Evolutionary conservation across 2,329 filamentous ascomycete species (phyloP).

Genomic region (Cladosporium sp.): DNA sequence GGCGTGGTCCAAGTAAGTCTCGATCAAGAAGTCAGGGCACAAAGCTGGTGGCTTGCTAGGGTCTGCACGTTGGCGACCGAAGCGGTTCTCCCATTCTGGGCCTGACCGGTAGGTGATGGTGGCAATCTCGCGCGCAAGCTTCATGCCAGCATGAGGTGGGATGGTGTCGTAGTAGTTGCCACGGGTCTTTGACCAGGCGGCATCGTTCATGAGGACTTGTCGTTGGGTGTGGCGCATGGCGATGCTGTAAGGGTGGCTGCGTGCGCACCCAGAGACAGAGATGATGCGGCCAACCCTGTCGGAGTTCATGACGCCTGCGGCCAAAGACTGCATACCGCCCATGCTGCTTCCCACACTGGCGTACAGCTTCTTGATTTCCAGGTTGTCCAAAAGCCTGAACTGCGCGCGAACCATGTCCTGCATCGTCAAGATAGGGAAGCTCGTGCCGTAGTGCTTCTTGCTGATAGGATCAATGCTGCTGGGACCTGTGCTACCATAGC

Average conservation of each 20-base stretch:
- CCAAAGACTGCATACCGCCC: constrained; percentile 97
- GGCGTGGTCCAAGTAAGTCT: constrained; percentile 96
- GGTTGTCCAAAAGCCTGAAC: constrained; percentile 78
- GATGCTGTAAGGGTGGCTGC: constrained; percentile 96
- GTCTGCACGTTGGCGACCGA: constrained; percentile 84
- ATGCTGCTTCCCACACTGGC: constrained; percentile 95
- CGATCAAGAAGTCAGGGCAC: constrained; percentile 96
- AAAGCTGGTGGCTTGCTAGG: constrained; percentile 81
- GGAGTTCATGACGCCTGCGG: constrained; percentile 80
- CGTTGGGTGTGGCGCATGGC: constrained; percentile 98
- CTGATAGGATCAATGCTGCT: constrained; percentile 85
- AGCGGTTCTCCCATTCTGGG: constrained; percentile 95
- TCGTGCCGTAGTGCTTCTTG: constrained; percentile 84
- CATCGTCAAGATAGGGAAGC: constrained; percentile 93
- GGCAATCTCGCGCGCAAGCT: constrained; percentile 93
- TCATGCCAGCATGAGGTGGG: constrained; percentile 95
- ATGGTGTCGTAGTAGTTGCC: constrained; percentile 84
- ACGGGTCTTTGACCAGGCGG: constrained; percentile 76
- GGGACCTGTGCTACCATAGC: constrained; percentile 92
- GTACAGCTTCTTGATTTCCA: constrained; percentile 77
- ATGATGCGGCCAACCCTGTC: constrained; percentile 79
- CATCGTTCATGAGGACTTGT: constrained; percentile 98
- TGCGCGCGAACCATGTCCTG: constrained; percentile 98
- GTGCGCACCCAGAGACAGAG: constrained; percentile 88
- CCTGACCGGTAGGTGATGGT: constrained; percentile 96